A percentile compares a stretch with the other conserved stretches of the same genome.
Evolutionary conservation across 2,329 filamentous ascomycete genomes (phyloP).

Genomic region (Cladobotryum mycophilum): DNA sequence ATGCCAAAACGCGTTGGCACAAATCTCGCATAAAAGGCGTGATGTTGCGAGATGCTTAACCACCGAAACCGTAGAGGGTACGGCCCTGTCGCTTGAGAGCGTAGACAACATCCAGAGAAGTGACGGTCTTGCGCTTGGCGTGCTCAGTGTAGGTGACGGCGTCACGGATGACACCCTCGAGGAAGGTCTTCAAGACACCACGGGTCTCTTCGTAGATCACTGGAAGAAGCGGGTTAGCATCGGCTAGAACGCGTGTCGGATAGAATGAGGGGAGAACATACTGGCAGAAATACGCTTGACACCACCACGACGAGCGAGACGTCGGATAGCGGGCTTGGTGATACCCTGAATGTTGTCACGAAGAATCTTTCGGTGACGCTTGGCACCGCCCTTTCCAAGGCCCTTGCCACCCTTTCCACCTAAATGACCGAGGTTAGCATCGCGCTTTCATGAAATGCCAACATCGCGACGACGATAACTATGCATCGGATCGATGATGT

Average conservation of each 20-base stretch:
- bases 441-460: not conserved
- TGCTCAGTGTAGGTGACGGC: constrained; percentile 75
- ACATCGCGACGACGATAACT: not conserved
- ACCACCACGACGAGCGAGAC: constrained; percentile 98
- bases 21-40: constrained; percentile 7
- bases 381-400: constrained; percentile 96
- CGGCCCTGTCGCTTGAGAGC: constrained; percentile 64
- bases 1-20: not conserved
- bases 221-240: not conserved
- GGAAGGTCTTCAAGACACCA: constrained; percentile 72
- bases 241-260: not conserved
- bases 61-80: constrained; percentile 85
- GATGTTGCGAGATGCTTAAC: constrained; percentile 50
- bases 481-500: not conserved
- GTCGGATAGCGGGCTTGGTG: constrained; percentile 95
- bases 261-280: constrained; percentile 37
- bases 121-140: constrained; percentile 77
- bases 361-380: constrained; percentile 98
- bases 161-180: constrained; percentile 69
- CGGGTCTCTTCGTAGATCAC: constrained; percentile 78
- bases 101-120: constrained; percentile 61
- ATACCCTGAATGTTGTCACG: constrained; percentile 99
- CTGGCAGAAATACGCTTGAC: constrained; percentile 99
- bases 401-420: constrained; percentile 96
- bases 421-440: constrained; percentile 44